These are phyloP conservation scores for Boletales sp. DNA, from an alignment of 768 basidiomycete species.

Conservation along the genomic window DNA sequence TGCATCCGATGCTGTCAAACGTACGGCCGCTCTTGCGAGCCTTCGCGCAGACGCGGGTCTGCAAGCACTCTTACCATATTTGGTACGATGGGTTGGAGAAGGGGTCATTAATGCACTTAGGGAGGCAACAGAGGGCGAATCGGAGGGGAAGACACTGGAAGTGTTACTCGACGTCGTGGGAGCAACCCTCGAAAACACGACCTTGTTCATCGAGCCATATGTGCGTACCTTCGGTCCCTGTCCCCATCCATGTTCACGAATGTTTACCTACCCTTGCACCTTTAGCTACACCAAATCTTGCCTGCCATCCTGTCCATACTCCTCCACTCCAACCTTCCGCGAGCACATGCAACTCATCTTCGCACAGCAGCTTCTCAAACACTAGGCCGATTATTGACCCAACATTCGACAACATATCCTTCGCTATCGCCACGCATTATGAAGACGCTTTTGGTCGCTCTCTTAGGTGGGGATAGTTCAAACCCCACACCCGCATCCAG, in stretches of 20 bases:
- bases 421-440: slow-evolving; percentile 85
- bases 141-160: slow-evolving; percentile 70
- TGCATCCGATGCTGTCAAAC: slow-evolving; percentile 59
- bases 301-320: slow-evolving; percentile 91
- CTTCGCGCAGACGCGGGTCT: slow-evolving; percentile 87
- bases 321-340: slow-evolving; percentile 81
- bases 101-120: slow-evolving; percentile 66
- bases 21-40: slow-evolving; percentile 87
- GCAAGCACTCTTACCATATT: slow-evolving; percentile 87
- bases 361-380: slow-evolving; percentile 83
- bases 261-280: not conserved
- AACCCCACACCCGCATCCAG: slow-evolving; percentile 6
- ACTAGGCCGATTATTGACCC: slow-evolving; percentile 74
- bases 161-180: slow-evolving; percentile 82
- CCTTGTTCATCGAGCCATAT: slow-evolving; percentile 94
- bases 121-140: slow-evolving; percentile 49
- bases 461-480: slow-evolving; percentile 43
- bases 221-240: slow-evolving; percentile 46
- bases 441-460: slow-evolving; percentile 88
- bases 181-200: slow-evolving; percentile 81
- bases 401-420: slow-evolving; percentile 86
- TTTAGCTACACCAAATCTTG: slow-evolving; percentile 90
- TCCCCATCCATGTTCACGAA: not conserved
- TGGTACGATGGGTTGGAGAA: slow-evolving; percentile 94
- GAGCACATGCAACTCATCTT: slow-evolving; percentile 61